A percentile compares a stretch with the other conserved stretches of the same genome.
phyloP scores from a whole-genome alignment of 225 moss, liverwort and hornwort genomes.

The Asterella californica region DNA sequence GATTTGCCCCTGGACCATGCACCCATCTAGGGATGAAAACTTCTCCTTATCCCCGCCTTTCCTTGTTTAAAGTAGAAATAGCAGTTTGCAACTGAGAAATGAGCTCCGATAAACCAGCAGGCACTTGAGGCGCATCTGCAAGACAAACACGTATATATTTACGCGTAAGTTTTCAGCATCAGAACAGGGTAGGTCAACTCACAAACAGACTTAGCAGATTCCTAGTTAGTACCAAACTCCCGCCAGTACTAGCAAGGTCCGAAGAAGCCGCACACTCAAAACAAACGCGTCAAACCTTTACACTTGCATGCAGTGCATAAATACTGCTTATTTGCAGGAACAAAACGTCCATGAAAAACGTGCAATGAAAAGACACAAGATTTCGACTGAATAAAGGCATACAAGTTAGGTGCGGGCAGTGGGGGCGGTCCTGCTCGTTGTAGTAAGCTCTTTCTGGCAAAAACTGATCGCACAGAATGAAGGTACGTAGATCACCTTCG shows the following conservation, averaged over 20 bases:
- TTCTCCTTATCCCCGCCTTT: not conserved
- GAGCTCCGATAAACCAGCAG: not conserved
- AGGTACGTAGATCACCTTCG: no score
- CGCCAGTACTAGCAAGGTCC: not conserved
- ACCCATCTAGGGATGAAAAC: not conserved
- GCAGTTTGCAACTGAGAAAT: slow-evolving; percentile 13
- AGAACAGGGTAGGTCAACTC: not conserved
- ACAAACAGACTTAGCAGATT: not conserved
- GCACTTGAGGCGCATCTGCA: slow-evolving; percentile 15
- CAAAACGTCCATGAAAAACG: no score
- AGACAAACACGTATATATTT: not conserved
- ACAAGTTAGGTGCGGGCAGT: no score
- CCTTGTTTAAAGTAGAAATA: not conserved
- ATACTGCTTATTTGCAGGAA: no score
- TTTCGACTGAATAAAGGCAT: no score
- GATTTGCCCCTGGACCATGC: not conserved
- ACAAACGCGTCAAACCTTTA: not conserved
- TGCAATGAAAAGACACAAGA: no score
- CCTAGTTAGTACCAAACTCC: not conserved
- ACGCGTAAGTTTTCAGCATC: not conserved
- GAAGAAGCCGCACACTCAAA: not conserved
- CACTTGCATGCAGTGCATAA: no score
- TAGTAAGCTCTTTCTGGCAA: no score
- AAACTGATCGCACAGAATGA: no score
- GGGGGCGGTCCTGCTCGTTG: no score